phyloP scores from a whole-genome alignment of 768 basidiomycete species.

The Kwoniella sp. region DNA sequence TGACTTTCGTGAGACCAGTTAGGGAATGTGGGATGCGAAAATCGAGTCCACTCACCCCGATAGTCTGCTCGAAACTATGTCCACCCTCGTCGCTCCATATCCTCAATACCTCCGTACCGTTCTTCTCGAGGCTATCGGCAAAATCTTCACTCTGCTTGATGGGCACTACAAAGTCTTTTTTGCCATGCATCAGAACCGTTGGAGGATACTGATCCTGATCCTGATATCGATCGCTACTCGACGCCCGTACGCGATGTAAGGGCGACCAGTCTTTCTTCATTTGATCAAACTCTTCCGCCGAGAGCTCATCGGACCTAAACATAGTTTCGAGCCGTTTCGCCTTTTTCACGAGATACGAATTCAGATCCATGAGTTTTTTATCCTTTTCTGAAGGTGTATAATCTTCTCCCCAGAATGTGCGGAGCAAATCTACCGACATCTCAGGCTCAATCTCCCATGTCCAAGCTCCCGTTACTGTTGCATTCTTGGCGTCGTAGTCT shows the following conservation, averaged over 20 bases:
- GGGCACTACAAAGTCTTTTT: constrained; percentile 17
- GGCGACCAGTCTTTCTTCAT: constrained; percentile 5
- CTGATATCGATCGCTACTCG: background rate
- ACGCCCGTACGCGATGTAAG: constrained; percentile 1
- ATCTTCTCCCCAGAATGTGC: constrained; percentile 22
- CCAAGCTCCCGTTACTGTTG: constrained; percentile 10
- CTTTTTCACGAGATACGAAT: constrained; percentile 1
- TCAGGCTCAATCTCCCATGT: constrained; percentile 18
- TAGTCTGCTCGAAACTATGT: constrained; percentile 28
- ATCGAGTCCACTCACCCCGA: constrained; percentile 18
- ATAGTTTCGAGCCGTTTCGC: background rate
- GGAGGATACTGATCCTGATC: constrained; percentile 22
- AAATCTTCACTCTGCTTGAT: constrained; percentile 25
- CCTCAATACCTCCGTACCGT: constrained; percentile 8
- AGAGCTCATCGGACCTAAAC: background rate
- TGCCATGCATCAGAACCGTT: constrained; percentile 30
- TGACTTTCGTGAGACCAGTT: no score
- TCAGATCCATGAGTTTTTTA: constrained; percentile 15
- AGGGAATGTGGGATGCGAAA: no score
- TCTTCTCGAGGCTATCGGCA: constrained; percentile 14
- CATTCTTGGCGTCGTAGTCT: constrained; percentile 21
- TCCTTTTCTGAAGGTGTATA: constrained; percentile 14
- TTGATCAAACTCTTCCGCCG: constrained; percentile 7
- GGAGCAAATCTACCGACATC: constrained; percentile 16
- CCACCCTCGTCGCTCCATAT: constrained; percentile 10